Percentiles rank a stretch among this genome's conserved stretches.
Conservation (phyloP, 2,329 filamentous ascomycete species). For the Trichoderma atroviride region DNA sequence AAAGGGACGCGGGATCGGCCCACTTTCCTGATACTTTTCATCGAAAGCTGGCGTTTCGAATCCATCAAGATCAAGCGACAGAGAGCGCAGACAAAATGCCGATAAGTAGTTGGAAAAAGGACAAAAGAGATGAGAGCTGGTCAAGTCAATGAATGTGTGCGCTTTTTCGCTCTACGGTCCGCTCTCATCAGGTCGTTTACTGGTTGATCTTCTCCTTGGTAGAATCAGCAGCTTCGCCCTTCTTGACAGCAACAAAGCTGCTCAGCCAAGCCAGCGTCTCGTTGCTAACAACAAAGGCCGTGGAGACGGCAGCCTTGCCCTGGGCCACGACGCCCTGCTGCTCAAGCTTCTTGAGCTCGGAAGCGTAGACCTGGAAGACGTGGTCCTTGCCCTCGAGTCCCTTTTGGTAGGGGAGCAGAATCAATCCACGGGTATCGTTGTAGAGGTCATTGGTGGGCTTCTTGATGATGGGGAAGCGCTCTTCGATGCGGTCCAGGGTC, state of each 20-base stretch:
- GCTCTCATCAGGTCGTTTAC: conserved; percentile 35
- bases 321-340: conserved; percentile 66
- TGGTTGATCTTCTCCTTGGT: conserved; percentile 56
- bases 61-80: not conserved
- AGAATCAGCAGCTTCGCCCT: conserved; percentile 60
- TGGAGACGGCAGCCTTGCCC: conserved; percentile 70
- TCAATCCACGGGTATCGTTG: conserved; percentile 62
- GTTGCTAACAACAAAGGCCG: conserved; percentile 66
- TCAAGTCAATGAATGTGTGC: not conserved
- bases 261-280: conserved; percentile 66
- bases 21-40: not conserved
- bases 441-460: conserved; percentile 73
- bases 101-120: not conserved
- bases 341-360: conserved; percentile 65
- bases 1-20: not conserved
- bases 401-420: conserved; percentile 65
- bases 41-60: not conserved
- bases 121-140: not conserved
- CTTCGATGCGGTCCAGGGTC: conserved; percentile 69
- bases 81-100: not conserved
- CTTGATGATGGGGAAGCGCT: conserved; percentile 72
- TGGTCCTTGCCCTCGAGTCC: conserved; percentile 64
- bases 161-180: conserved; percentile 2
- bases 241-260: conserved; percentile 62
- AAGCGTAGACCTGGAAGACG: conserved; percentile 57